phyloP scores from a whole-genome alignment of 2,329 filamentous ascomycete species.

The Pyrenophora teres region DNA sequence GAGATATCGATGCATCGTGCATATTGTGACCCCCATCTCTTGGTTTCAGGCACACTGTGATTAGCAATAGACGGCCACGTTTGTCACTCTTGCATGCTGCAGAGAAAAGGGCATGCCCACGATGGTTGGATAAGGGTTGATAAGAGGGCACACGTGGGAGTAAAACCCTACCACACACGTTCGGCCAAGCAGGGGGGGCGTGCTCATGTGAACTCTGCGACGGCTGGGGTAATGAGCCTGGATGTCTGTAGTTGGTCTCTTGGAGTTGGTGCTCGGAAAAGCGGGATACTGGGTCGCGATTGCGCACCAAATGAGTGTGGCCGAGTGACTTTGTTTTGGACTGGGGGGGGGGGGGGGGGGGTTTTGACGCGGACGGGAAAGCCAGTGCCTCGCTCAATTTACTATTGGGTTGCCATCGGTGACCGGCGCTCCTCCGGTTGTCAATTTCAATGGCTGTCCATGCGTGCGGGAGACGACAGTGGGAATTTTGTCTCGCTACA shows the following conservation, averaged over 20 bases:
- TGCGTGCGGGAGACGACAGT: constrained; percentile 10
- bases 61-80: constrained; percentile 5
- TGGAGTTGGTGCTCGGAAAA: constrained; percentile 13
- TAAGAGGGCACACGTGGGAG: constrained; percentile 44
- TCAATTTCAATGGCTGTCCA: constrained; percentile 9
- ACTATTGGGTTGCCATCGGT: constrained; percentile 12
- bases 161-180: constrained; percentile 23
- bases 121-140: constrained; percentile 33
- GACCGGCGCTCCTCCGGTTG: constrained; percentile 12
- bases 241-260: constrained; percentile 22
- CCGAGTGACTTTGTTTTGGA: constrained; percentile 11
- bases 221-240: constrained; percentile 26
- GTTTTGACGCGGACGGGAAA: background rate
- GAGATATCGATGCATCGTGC: background rate
- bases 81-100: constrained; percentile 7
- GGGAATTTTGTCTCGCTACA: constrained; percentile 12
- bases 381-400: constrained; percentile 8
- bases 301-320: constrained; percentile 5
- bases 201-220: constrained; percentile 39
- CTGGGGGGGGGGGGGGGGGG: too few species aligned
- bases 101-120: constrained; percentile 21
- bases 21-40: constrained; percentile 12
- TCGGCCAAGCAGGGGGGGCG: constrained; percentile 32
- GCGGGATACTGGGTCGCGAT: constrained; percentile 10
- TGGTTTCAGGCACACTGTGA: constrained; percentile 14